Evolutionary conservation across 2,329 filamentous ascomycete genomes (phyloP).

Genomic region (Neurospora crassa): DNA sequence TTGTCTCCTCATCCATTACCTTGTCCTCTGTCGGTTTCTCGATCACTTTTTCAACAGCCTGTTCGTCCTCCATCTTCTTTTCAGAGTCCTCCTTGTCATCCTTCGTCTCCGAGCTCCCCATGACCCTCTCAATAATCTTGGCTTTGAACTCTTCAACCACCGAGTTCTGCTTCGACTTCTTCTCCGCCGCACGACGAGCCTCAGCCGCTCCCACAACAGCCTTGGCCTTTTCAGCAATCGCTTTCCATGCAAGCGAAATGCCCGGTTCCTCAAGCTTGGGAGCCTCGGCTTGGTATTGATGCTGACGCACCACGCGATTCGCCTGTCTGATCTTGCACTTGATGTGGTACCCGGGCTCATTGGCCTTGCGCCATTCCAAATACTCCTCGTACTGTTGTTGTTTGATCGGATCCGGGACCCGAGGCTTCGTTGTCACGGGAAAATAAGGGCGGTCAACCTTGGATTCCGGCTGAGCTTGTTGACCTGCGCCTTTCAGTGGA

Average conservation of each 20-base stretch:
- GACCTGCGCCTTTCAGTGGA: not conserved
- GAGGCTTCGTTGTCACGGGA: conserved; percentile 28
- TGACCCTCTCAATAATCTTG: conserved; percentile 8
- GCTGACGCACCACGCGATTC: conserved; percentile 18
- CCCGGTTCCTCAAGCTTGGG: not conserved
- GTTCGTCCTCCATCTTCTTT: not conserved
- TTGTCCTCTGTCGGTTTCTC: not conserved
- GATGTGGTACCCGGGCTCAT: conserved; percentile 37
- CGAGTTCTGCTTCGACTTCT: conserved; percentile 4
- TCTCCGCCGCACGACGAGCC: conserved; percentile 10
- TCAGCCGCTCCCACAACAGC: conserved; percentile 12
- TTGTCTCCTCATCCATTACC: not conserved
- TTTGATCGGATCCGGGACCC: conserved; percentile 28
- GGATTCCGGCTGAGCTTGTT: conserved; percentile 14
- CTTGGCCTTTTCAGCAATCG: conserved; percentile 16
- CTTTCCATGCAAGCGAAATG: conserved; percentile 9
- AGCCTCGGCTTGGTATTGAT: conserved; percentile 5
- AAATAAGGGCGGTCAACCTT: conserved; percentile 16
- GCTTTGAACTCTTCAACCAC: conserved; percentile 12
- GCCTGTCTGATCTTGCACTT: conserved; percentile 36
- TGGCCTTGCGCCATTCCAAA: conserved; percentile 39
- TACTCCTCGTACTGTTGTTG: conserved; percentile 39
- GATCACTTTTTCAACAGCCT: not conserved
- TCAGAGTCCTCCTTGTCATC: not conserved
- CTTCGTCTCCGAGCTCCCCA: not conserved